phyloP scores from a whole-genome alignment of 805 yeast species.

The Suhomyces vadensis region DNA sequence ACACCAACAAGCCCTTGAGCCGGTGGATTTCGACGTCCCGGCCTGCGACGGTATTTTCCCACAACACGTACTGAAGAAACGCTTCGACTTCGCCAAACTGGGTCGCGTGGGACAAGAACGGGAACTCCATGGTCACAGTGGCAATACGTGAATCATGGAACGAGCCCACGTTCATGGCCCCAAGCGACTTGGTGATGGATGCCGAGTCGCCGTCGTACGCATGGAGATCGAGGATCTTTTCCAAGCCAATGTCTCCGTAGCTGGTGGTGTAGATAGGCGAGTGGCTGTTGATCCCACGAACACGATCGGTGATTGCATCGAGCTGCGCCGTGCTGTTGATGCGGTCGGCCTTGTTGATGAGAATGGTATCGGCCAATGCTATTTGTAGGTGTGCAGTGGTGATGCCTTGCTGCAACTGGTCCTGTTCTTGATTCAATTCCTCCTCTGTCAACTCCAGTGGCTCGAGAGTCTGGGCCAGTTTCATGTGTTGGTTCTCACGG shows the following conservation, averaged over 20 bases:
- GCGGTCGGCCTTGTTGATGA: constrained; percentile 77
- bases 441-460: constrained; percentile 22
- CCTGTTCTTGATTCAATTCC: constrained; percentile 30
- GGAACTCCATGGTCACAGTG: constrained; percentile 45
- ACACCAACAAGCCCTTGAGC: constrained; percentile 70
- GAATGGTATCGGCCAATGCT: constrained; percentile 81
- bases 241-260: constrained; percentile 73
- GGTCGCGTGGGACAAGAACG: constrained; percentile 34
- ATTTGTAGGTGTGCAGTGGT: constrained; percentile 89
- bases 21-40: constrained; percentile 70
- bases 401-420: constrained; percentile 42
- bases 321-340: constrained; percentile 24
- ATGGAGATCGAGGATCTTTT: constrained; percentile 69
- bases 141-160: constrained; percentile 43
- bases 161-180: constrained; percentile 11
- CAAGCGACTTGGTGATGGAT: constrained; percentile 19
- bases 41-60: constrained; percentile 60
- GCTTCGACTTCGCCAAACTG: constrained; percentile 52
- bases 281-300: constrained; percentile 60
- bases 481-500: constrained; percentile 35
- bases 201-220: constrained; percentile 57
- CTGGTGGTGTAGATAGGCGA: constrained; percentile 68
- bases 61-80: constrained; percentile 69
- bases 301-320: constrained; percentile 34
- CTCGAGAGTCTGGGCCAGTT: constrained; percentile 17